Evolutionary conservation across 2,329 filamentous ascomycete species (phyloP), one percentile per base, ranked within the genome.

Genomic region (Fusarium ramigenum): DNA sequence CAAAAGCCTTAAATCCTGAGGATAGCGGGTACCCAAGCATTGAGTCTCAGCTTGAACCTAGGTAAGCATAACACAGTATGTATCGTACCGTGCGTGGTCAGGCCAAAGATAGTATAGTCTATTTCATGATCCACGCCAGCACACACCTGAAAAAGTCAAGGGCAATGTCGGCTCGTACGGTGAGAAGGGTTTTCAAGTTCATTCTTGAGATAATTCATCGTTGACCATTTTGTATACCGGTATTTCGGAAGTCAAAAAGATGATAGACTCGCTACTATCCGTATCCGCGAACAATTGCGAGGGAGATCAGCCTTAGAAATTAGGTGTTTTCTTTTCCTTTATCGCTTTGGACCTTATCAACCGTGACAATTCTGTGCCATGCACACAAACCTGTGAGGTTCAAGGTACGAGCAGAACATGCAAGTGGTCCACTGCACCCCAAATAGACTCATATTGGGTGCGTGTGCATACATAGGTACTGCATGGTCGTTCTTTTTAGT

Each of bases 141-240:
- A 66, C 70, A 66, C 70, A 60, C 57, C 62, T 66, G 40, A 53
- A 59, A 60, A 53, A 56, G 28, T 68, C 63, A 63, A 70, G 70
- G 71, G 71, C 71, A 62, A 72, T 64, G 61, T 63, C 52, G 70
- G 68, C 56, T 72, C 30, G 64, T 58, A 66, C 65, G 59, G 65
- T 69, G 66, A 64, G 50, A 34, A 64, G 19, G 46, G 46, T 43
- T 56, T 57, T 46, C 34, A 54, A 49, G 23, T 30, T 58, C 54
- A n/a, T 50, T 58, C 34, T 58, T 49, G n/a, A 58, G 54, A 49
- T 36, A 58, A 36, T 36, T 50, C 56, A 36, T 58, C 28, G 9
- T 32, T 9, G 39, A 34, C 53, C 28, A 21, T 19, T 18, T 49
- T 19, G 14, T 32, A 9, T 37, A 39, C 28, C 21, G 28, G 46